Evolutionary conservation across 805 yeast species (phyloP).

Genomic region (Candida patagonica): DNA sequence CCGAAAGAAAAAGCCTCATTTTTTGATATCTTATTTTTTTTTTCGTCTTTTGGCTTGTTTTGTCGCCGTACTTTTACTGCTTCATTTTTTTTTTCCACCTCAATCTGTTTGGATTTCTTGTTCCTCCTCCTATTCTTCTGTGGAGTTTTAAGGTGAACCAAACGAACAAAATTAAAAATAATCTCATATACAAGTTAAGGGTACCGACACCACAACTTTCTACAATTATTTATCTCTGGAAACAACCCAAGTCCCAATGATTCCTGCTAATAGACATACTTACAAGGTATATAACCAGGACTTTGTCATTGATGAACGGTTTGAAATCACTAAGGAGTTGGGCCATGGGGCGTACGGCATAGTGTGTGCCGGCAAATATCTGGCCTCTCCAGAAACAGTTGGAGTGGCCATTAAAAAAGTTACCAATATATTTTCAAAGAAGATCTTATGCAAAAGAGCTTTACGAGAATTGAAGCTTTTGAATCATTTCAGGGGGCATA

Average conservation of each 20-base stretch:
- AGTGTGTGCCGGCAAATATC: conserved; percentile 87
- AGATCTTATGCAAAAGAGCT: conserved; percentile 85
- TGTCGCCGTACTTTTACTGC: no score
- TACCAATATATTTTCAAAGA: conserved; percentile 86
- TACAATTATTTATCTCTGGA: not conserved
- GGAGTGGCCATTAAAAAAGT: conserved; percentile 93
- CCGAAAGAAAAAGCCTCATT: no score
- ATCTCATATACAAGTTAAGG: no score
- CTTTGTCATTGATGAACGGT: conserved; percentile 81
- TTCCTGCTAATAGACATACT: conserved; percentile 27
- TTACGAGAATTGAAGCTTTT: conserved; percentile 81
- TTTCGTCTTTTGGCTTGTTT: no score
- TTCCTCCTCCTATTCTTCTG: no score
- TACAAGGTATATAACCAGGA: conserved; percentile 80
- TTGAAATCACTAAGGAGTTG: conserved; percentile 81
- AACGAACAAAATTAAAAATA: no score
- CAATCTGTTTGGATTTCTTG: no score
- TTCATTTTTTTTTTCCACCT: no score
- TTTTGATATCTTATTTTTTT: no score
- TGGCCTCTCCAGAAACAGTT: conserved; percentile 62
- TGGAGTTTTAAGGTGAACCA: no score
- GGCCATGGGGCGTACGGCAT: conserved; percentile 99
- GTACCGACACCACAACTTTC: no score
- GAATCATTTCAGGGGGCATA: conserved; percentile 92
- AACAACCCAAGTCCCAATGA: conserved; percentile 7